phyloP scores from a whole-genome alignment of 352 stramenopile species.

The Pythium apleroticum region DNA sequence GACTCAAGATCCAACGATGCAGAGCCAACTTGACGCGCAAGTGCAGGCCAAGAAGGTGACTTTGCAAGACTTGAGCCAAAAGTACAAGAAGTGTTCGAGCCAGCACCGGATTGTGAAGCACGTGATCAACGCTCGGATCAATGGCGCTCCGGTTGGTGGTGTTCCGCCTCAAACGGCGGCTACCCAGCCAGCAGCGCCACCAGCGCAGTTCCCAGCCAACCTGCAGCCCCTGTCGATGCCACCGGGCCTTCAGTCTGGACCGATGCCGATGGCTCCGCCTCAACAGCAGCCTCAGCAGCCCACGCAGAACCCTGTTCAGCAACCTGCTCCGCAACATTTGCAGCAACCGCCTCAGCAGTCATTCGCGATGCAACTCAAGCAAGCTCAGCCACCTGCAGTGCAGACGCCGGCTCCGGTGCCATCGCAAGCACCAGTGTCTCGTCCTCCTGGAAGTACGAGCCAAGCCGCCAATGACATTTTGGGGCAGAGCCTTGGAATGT shows the following conservation, averaged over 20 bases:
- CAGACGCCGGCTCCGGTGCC: slow-evolving; percentile 11
- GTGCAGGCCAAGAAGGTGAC: slow-evolving; percentile 68
- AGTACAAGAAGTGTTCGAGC: slow-evolving; percentile 77
- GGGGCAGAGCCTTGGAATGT: slow-evolving; percentile 20
- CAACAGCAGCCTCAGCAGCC: slow-evolving; percentile 7
- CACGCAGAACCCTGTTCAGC: neutral
- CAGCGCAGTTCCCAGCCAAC: slow-evolving; percentile 11
- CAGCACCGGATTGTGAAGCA: slow-evolving; percentile 83
- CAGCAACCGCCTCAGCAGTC: slow-evolving; percentile 5
- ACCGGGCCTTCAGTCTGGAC: slow-evolving; percentile 14
- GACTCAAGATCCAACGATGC: slow-evolving; percentile 60
- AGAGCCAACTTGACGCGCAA: slow-evolving; percentile 64
- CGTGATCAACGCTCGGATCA: slow-evolving; percentile 57
- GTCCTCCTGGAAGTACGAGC: slow-evolving; percentile 8
- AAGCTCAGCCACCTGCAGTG: slow-evolving; percentile 16
- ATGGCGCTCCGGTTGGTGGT: slow-evolving; percentile 10
- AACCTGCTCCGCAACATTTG: neutral
- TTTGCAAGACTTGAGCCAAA: slow-evolving; percentile 75
- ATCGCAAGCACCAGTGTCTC: slow-evolving; percentile 4
- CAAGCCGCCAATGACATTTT: slow-evolving; percentile 27
- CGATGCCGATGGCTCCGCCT: neutral
- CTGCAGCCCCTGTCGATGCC: slow-evolving; percentile 31
- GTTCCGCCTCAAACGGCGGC: neutral
- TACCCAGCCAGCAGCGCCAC: slow-evolving; percentile 1
- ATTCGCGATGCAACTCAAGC: slow-evolving; percentile 25